Evolutionary conservation across 78 protist genomes (phyloP).

Genomic region (Dictyostelium capitatum): DNA sequence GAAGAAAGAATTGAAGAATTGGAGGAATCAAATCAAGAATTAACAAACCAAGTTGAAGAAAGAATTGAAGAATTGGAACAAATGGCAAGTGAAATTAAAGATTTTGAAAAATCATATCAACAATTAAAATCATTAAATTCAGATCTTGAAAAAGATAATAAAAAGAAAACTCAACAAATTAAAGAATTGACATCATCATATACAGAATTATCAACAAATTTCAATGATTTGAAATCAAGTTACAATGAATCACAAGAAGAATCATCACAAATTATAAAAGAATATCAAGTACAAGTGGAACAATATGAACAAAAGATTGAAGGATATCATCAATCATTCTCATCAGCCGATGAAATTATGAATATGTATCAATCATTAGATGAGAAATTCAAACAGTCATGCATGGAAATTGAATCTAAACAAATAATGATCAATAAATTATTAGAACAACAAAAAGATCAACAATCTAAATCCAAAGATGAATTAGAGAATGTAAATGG

Average conservation of each 20-base stretch:
- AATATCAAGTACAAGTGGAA: slow-evolving; percentile 2
- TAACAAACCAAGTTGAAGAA: background rate
- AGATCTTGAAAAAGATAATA: background rate
- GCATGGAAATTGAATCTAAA: slow-evolving; percentile 46
- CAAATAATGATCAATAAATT: slow-evolving; percentile 41
- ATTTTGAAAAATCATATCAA: slow-evolving; percentile 11
- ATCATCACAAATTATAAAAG: background rate
- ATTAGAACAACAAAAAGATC: background rate
- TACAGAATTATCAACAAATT: background rate
- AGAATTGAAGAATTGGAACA: slow-evolving; percentile 3
- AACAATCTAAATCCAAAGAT: background rate
- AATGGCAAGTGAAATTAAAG: background rate
- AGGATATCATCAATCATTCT: slow-evolving; percentile 1
- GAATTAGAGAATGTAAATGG: slow-evolving; percentile 3
- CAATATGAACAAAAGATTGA: background rate
- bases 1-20: slow-evolving; percentile 21
- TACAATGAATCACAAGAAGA: slow-evolving; percentile 1
- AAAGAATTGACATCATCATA: background rate
- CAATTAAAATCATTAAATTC: background rate
- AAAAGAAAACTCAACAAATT: background rate
- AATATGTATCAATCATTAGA: slow-evolving; percentile 13
- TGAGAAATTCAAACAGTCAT: background rate
- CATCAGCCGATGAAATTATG: slow-evolving; percentile 22
- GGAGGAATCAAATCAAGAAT: background rate
- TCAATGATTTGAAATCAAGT: background rate